Conservation (phyloP, 225 moss, liverwort and hornwort species). For the Pseudisothecium myosuroides region DNA sequence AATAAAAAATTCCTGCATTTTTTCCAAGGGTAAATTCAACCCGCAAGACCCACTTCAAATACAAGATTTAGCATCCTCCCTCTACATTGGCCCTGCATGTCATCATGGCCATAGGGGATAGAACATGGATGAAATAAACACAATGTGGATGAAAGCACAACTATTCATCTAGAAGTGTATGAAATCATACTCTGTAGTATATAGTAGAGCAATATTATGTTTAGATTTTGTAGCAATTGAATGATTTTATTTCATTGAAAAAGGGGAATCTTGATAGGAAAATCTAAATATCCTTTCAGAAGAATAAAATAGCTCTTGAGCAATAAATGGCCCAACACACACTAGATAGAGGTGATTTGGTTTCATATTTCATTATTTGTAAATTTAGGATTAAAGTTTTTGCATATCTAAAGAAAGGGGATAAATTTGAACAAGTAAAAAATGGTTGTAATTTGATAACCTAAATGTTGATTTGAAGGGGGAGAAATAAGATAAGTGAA, state of each 20-base stretch:
- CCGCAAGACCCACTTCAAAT: no score
- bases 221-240: background rate
- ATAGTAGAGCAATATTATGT: no score
- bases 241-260: background rate
- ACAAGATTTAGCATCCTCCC: no score
- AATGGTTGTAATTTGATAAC: background rate
- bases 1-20: no score
- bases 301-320: background rate
- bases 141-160: background rate
- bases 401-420: background rate
- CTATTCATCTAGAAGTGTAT: background rate
- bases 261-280: no score
- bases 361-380: background rate
- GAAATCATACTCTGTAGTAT: no score
- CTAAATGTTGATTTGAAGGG: background rate
- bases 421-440: background rate
- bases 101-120: background rate
- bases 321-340: background rate
- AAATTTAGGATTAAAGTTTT: accelerated
- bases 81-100: background rate
- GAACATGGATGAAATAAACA: background rate
- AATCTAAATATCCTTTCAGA: background rate
- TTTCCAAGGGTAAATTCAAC: no score
- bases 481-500: background rate
- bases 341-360: accelerated